These are phyloP conservation scores for Hymenoscyphus fraxineus DNA, from an alignment of 2,329 filamentous ascomycete species.

Conservation along the genomic window DNA sequence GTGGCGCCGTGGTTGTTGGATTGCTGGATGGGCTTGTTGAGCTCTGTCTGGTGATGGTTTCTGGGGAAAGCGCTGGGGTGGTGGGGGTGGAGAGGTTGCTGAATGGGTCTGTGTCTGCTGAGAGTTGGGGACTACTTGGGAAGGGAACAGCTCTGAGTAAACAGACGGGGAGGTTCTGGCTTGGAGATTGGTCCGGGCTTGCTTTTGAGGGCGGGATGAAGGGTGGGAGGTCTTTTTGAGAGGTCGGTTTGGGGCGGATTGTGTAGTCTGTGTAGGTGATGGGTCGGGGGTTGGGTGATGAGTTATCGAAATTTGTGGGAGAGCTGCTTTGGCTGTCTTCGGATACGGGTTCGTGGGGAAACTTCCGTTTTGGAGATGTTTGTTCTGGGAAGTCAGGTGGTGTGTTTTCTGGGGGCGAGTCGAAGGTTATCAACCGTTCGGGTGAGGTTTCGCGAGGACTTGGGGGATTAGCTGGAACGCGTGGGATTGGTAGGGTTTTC, in stretches of 20 bases:
- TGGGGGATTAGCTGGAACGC: not conserved
- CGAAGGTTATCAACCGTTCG: not conserved
- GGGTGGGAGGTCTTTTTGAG: not conserved
- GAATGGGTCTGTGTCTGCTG: not conserved
- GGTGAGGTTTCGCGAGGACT: not conserved
- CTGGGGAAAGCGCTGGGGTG: too few species aligned
- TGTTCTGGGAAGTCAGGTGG: not conserved
- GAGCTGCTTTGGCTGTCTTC: not conserved
- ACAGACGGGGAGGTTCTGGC: too few species aligned
- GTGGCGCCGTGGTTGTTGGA: too few species aligned
- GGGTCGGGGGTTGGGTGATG: not conserved
- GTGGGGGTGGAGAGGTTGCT: not conserved
- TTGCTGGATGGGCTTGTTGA: too few species aligned
- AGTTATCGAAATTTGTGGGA: not conserved
- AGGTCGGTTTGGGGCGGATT: not conserved
- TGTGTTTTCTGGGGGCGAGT: not conserved
- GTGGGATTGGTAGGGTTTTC: not conserved
- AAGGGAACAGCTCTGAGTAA: not conserved
- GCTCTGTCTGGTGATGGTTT: too few species aligned
- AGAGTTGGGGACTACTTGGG: not conserved
- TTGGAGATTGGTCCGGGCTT: not conserved
- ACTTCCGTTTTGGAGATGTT: not conserved
- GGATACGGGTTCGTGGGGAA: not conserved
- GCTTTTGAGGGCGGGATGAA: not conserved
- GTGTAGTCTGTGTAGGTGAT: not conserved